Conservation (phyloP, 345 rosid species). For the Eucalyptus decipiens region DNA sequence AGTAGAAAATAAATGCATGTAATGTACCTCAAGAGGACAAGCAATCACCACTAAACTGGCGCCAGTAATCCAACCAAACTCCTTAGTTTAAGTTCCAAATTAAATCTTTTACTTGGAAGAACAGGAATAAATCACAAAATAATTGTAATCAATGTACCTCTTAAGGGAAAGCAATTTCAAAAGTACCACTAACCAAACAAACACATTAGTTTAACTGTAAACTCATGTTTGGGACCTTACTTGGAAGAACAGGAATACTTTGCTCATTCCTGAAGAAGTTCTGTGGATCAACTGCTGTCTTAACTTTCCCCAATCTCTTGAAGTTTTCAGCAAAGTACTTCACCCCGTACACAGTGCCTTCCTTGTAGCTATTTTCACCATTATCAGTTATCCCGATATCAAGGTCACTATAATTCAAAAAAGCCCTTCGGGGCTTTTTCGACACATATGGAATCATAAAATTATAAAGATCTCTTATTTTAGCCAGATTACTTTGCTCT, state of each 20-base stretch:
- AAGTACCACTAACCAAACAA: background rate
- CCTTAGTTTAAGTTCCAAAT: background rate
- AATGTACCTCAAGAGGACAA: background rate
- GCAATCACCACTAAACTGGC: background rate
- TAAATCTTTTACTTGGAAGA: background rate
- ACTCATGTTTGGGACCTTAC: background rate
- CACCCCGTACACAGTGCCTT: constrained; percentile 40
- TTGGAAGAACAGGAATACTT: constrained; percentile 26
- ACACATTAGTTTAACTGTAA: background rate
- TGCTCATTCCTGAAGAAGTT: constrained; percentile 48
- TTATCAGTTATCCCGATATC: constrained; percentile 31
- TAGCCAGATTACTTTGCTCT: constrained; percentile 6
- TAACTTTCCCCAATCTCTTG: constrained; percentile 33
- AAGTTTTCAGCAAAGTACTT: constrained; percentile 39
- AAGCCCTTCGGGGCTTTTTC: constrained; percentile 53
- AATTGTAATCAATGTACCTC: background rate
- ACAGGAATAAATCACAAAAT: background rate
- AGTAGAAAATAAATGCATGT: background rate
- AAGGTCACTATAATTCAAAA: constrained; percentile 39
- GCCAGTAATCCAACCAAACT: background rate
- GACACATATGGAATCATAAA: constrained; percentile 56
- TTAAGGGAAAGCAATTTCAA: background rate
- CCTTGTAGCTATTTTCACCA: constrained; percentile 9
- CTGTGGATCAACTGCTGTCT: constrained; percentile 28
- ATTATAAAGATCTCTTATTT: constrained; percentile 13